These are phyloP conservation scores for Mortierella sp. DNA, from an alignment of 371 early-diverging fungal species.

Conservation along the genomic window DNA sequence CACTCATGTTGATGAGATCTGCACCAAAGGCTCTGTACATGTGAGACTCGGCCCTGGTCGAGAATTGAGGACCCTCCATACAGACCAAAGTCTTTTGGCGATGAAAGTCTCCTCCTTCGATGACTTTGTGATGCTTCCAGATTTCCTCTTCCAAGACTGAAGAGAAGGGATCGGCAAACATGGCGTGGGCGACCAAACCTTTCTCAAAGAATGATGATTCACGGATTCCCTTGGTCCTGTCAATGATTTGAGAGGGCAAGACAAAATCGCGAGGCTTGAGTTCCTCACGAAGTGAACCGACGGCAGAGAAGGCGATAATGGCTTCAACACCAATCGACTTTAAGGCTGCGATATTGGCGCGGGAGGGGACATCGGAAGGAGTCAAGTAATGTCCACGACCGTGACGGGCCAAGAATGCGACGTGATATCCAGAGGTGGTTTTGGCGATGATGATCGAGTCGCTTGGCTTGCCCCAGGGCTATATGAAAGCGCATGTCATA, in stretches of 20 bases:
- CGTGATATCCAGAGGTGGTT: constrained; percentile 79
- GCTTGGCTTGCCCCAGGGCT: constrained; percentile 95
- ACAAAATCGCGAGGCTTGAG: constrained; percentile 96
- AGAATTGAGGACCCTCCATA: constrained; percentile 99
- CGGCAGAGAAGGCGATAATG: constrained; percentile 95
- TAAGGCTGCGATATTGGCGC: constrained; percentile 98
- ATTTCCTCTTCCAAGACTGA: constrained; percentile 80
- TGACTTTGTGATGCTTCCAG: constrained; percentile 61
- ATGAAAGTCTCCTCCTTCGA: constrained; percentile 73
- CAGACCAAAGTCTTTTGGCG: constrained; percentile 88
- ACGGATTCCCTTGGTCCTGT: constrained; percentile 95
- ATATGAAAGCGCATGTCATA: neutral
- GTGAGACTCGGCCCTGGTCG: constrained; percentile 96
- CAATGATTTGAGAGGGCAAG: constrained; percentile 93
- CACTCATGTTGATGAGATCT: constrained; percentile 98
- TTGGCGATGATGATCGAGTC: constrained; percentile 79
- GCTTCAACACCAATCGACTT: constrained; percentile 93
- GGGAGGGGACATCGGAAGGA: constrained; percentile 93
- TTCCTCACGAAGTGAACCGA: constrained; percentile 93
- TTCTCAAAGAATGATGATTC: constrained; percentile 92
- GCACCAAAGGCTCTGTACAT: constrained; percentile 95
- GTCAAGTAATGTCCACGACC: constrained; percentile 79
- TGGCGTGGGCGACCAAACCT: constrained; percentile 91
- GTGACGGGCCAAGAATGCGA: constrained; percentile 98
- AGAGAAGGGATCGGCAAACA: constrained; percentile 97